Conservation (phyloP, 345 rosid genomes). For the Garcia nutans region DNA sequence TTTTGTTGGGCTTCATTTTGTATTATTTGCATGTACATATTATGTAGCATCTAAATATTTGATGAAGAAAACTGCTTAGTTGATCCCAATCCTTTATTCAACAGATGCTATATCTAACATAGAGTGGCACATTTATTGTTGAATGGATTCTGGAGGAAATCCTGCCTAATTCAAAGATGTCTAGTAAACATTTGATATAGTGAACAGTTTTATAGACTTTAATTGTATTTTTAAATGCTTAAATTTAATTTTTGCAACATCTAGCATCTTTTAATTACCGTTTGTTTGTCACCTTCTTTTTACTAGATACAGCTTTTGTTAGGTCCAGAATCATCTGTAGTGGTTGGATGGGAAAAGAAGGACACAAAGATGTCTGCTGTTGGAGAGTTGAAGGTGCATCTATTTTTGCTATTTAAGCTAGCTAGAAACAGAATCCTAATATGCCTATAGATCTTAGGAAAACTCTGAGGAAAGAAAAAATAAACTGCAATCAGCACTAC, state of each 20-base stretch:
- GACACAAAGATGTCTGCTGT: constrained; percentile 72
- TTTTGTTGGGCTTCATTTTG: constrained; percentile 1
- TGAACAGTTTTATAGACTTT: not conserved
- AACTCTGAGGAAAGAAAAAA: not conserved
- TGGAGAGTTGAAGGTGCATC: constrained; percentile 69
- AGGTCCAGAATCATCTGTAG: constrained; percentile 73
- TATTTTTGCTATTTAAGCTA: constrained; percentile 11
- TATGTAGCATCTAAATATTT: not conserved
- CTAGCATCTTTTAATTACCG: constrained; percentile 18
- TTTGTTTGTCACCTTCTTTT: constrained; percentile 10
- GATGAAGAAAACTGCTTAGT: constrained; percentile 7
- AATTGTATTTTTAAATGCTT: constrained; percentile 5
- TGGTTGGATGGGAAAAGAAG: constrained; percentile 84
- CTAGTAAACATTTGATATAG: too few relatives aligned
- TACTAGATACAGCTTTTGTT: constrained; percentile 71
- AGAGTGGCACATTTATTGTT: not conserved
- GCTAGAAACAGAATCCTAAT: not conserved
- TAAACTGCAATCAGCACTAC: not conserved
- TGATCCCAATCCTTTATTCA: not conserved
- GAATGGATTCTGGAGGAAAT: not conserved
- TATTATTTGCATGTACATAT: not conserved
- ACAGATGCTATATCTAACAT: not conserved
- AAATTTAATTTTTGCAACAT: constrained; percentile 8
- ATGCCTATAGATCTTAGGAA: constrained; percentile 1
- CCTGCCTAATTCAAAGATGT: not conserved